phyloP scores from a whole-genome alignment of 1,139 yeast species.

The Yamadazyma jaroonii region DNA sequence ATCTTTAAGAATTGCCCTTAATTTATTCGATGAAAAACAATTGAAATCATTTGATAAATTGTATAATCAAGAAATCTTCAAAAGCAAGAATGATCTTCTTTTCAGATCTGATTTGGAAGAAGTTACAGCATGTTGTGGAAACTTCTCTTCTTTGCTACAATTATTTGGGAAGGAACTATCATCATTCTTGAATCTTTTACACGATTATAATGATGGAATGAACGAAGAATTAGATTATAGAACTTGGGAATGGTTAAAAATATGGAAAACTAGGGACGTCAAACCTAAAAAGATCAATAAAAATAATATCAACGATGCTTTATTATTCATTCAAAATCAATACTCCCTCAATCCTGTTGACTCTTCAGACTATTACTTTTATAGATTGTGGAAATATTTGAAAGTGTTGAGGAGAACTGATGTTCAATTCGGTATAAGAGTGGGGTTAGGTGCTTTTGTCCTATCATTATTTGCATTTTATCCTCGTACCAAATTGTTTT shows the following conservation, averaged over 20 bases:
- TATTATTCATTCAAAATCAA: conserved; percentile 32
- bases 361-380: conserved; percentile 12
- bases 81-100: conserved; percentile 29
- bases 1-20: conserved; percentile 54
- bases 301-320: conserved; percentile 32
- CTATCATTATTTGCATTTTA: conserved; percentile 68
- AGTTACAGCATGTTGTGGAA: conserved; percentile 82
- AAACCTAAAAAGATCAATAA: conserved; percentile 5
- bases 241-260: conserved; percentile 52
- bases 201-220: conserved; percentile 32
- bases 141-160: conserved; percentile 64
- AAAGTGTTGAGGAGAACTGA: conserved; percentile 53
- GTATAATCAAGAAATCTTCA: conserved; percentile 58
- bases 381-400: conserved; percentile 30
- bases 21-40: conserved; percentile 57
- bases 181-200: conserved; percentile 46
- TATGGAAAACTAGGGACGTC: conserved; percentile 34
- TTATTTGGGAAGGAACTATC: conserved; percentile 61
- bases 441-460: conserved; percentile 72
- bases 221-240: conserved; percentile 14
- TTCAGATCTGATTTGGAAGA: conserved; percentile 70
- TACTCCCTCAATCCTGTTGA: conserved; percentile 4
- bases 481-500: conserved; percentile 50
- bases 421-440: conserved; percentile 75
- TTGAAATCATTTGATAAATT: conserved; percentile 53